Percentiles rank a stretch among this genome's conserved stretches.
These are phyloP conservation scores for Silene noctiflora DNA, from an alignment of 179 eudicot genomes.

Conservation along the genomic window DNA sequence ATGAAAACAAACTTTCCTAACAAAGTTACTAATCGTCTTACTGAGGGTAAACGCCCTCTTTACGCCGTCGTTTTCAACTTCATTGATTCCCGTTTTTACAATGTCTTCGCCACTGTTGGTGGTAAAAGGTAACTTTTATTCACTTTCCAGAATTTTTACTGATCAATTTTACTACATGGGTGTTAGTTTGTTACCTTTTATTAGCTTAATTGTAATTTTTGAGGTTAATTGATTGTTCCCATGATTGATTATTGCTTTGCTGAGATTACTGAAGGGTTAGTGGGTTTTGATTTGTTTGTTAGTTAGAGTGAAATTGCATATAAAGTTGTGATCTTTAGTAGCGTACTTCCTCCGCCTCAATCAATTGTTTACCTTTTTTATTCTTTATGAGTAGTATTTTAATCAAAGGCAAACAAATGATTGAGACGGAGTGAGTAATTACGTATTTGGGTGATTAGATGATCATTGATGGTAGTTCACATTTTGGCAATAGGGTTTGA, in stretches of 20 bases:
- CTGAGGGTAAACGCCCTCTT: slow-evolving; percentile 90
- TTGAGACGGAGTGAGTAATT: too few species aligned
- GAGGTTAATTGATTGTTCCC: not conserved
- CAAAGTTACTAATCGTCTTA: slow-evolving; percentile 83
- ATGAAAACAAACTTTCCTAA: too few species aligned
- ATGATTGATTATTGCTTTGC: not conserved
- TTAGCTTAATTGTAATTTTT: not conserved
- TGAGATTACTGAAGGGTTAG: too few species aligned
- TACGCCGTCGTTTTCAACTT: slow-evolving; percentile 96
- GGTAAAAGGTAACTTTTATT: slow-evolving; percentile 59
- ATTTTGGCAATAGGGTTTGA: not conserved
- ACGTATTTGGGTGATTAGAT: not conserved
- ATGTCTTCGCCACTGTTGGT: slow-evolving; percentile 91
- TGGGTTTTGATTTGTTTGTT: too few species aligned
- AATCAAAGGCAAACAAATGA: too few species aligned
- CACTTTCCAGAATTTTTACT: too few species aligned
- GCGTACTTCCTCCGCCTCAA: too few species aligned
- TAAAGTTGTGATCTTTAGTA: too few species aligned
- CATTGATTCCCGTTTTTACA: slow-evolving; percentile 79
- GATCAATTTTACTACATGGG: not conserved
- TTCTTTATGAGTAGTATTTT: too few species aligned
- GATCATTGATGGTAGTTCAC: not conserved
- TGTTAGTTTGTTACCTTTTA: too few species aligned
- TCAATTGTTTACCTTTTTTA: too few species aligned
- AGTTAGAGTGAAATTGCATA: too few species aligned